Evolutionary conservation across 192 early-diverging fungal genomes (phyloP), one percentile per base, ranked within the genome.

Genomic region (Coemansia sp.): DNA sequence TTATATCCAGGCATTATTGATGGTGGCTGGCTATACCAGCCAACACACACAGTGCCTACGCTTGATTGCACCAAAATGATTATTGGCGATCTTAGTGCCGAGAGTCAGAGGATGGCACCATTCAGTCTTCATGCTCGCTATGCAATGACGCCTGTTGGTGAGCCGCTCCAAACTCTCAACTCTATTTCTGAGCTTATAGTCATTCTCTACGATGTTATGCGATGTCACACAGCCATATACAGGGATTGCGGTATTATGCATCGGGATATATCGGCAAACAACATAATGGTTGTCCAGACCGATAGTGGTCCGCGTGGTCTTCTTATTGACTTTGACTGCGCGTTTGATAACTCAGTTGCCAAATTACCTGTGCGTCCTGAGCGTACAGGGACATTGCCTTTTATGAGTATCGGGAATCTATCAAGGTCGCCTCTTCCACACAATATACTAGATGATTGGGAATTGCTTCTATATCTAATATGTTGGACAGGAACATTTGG

Each of bases 401-500:
- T 49, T 49, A 60, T 60, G 58, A 60, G 44, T 22, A 49, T 60
- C 6, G 58, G 41, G 0, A 60, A 49, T 22, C 58, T 60, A 25
- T 2, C n/a, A 48, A 51, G 4, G 23, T 41, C 34, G 21, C 8
- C 48, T 14, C 49, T 27, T 14, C 24, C n/a, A n/a, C 44, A 56
- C 41, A 57, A 65, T 4, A 56, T 54, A 5, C 41, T 73, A 7
- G 64, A 72, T 21, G 64, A 72, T 14, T 72, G 70, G 70, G 70
- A 72, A 24, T 72, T 65, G 16, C 21, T 72, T 9, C 34, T 72
- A 5, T 72, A 72, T 41, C 26, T 64, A 7, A 30, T 72, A 16
- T 72, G 70, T 54, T 73, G 60, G 59, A 25, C 63, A 21, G 60
- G 60, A 4, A 67, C 65, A 0, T 59, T 52, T n/a, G 71, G 71